Evolutionary conservation across 257 asterid species (phyloP), one percentile per base, ranked within the genome.

Genomic region (Vinca minor): DNA sequence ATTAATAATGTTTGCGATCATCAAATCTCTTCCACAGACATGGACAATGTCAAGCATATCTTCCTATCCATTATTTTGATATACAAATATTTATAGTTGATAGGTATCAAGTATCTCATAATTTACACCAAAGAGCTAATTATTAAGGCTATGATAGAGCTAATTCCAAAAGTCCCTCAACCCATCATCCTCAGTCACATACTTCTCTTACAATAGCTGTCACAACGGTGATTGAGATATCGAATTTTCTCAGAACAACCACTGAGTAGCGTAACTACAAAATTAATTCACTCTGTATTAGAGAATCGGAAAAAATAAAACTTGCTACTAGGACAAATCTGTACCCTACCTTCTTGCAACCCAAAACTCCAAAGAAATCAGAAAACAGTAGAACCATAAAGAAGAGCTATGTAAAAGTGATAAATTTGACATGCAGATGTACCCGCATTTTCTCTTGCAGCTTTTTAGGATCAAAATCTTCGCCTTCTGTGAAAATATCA

Each of bases 371-470:
- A 64, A 64, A 34, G 59, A 20, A 32, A 12, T 26, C 25, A 25
- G 45, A 29, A 44, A 39, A 41, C 20, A 7, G 15, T 3, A 26
- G 55, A 62, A 42, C 39, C 21, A 28, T 41, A 39, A 44, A 7
- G 38, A 65, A 23, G 5, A 36, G 29, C 50, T 14, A 25, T 8
- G 44, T 47, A 60, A 39, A 32, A 49, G 14, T 54, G 29, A 31
- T 53, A 11, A 42, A 39, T 66, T 17, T n/a, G 25, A 42, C 62
- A 32, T 10, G 20, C 8, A 18, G 39, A 41, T 62, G 25, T 85
- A 92, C 99, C 97, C 95, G 83, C 97, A 93, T 84, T 78, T 87
- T 87, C 59, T 93, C 97, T 76, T 85, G 94, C 79, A 93, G 73
- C 77, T 89, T 93, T 79, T 76, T 89, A 57, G 89, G 63, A 82